Conservation (phyloP, 371 early-diverging fungal genomes). For the Mucor racemosus region DNA sequence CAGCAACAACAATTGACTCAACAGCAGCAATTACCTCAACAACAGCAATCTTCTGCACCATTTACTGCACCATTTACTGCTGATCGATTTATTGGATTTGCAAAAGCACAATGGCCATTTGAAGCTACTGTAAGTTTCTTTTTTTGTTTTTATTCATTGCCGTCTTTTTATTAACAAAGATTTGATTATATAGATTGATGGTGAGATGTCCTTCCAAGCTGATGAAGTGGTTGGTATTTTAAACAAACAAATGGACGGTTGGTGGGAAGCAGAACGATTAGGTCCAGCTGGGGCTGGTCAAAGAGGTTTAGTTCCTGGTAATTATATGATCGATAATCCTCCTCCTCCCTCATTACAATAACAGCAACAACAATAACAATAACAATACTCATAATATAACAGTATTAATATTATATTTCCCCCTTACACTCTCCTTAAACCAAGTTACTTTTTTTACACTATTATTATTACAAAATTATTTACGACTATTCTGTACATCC, state of each 20-base stretch:
- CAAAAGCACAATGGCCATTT: slow-evolving; percentile 42
- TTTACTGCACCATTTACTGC: background rate
- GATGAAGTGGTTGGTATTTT: slow-evolving; percentile 48
- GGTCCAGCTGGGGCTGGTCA: slow-evolving; percentile 27
- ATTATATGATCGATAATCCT: slow-evolving; percentile 40
- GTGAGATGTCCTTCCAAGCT: slow-evolving; percentile 44
- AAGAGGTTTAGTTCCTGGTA: slow-evolving; percentile 53
- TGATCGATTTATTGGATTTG: slow-evolving; percentile 18
- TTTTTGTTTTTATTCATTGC: background rate
- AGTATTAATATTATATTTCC: background rate
- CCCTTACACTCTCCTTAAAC: background rate
- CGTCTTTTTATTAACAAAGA: background rate
- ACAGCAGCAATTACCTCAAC: background rate
- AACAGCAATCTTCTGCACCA: too few relatives aligned
- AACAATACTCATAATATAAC: background rate
- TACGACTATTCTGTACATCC: background rate
- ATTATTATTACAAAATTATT: background rate
- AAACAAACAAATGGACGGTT: slow-evolving; percentile 51
- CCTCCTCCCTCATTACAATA: background rate
- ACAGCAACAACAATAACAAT: background rate
- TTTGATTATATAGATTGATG: slow-evolving; percentile 35
- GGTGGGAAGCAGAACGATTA: slow-evolving; percentile 54
- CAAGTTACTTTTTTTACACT: background rate
- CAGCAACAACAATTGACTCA: background rate
- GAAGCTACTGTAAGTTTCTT: slow-evolving; percentile 34